phyloP scores from a whole-genome alignment of 805 yeast genomes.

The Kodamaea hsintzibuensis region DNA sequence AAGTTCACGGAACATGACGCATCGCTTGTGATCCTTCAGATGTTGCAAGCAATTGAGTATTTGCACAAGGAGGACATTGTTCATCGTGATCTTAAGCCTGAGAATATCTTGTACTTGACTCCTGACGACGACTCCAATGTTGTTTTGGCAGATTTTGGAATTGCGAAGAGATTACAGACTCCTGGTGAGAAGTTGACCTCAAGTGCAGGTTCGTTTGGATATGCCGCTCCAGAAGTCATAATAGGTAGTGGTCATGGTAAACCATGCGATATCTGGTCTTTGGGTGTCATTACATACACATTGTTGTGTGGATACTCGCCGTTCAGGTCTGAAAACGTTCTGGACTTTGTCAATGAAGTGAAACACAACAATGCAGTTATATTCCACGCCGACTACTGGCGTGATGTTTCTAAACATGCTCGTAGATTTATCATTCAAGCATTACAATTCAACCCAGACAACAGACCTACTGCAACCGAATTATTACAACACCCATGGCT shows the following conservation, averaged over 20 bases:
- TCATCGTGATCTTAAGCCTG: slow-evolving; percentile 94
- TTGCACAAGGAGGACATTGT: slow-evolving; percentile 78
- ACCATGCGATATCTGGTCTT: slow-evolving; percentile 94
- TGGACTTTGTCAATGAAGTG: slow-evolving; percentile 80
- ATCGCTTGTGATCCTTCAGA: slow-evolving; percentile 67
- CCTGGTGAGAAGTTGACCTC: slow-evolving; percentile 62
- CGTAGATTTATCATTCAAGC: slow-evolving; percentile 73
- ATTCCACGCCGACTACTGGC: slow-evolving; percentile 89
- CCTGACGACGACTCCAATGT: slow-evolving; percentile 57
- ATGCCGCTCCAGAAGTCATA: slow-evolving; percentile 95
- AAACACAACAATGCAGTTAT: slow-evolving; percentile 70
- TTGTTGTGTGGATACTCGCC: slow-evolving; percentile 91
- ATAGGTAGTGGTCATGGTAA: slow-evolving; percentile 85
- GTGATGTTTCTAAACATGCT: slow-evolving; percentile 75
- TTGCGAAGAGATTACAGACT: slow-evolving; percentile 71
- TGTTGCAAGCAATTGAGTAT: slow-evolving; percentile 76
- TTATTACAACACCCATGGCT: slow-evolving; percentile 75
- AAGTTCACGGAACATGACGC: slow-evolving; percentile 90
- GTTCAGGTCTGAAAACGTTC: slow-evolving; percentile 78
- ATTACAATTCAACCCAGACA: slow-evolving; percentile 63
- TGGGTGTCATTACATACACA: slow-evolving; percentile 92
- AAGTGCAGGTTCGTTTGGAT: slow-evolving; percentile 92
- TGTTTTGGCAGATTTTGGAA: slow-evolving; percentile 95
- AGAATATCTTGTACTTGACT: slow-evolving; percentile 77
- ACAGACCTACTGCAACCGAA: slow-evolving; percentile 68